phyloP scores from a whole-genome alignment of 805 yeast genomes.

The Cyberlindnera saturnus region DNA sequence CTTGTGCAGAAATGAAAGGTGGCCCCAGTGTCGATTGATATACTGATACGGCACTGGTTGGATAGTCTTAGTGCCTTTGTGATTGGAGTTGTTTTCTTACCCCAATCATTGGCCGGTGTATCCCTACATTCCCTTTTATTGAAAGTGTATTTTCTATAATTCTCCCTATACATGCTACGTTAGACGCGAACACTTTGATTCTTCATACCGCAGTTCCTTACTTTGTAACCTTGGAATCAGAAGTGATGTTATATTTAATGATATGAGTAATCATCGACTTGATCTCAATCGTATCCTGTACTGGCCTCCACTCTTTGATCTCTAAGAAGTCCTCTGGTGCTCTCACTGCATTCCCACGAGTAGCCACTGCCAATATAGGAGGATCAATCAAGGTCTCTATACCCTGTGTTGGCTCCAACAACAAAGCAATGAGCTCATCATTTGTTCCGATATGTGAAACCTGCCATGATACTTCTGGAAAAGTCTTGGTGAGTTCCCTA shows the following conservation, averaged over 20 bases:
- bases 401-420: conserved; percentile 13
- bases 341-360: conserved; percentile 8
- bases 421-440: conserved; percentile 15
- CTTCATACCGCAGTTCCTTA: no score
- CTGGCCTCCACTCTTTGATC: conserved; percentile 14
- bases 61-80: conserved; percentile 27
- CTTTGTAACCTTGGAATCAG: no score
- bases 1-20: conserved; percentile 33
- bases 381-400: conserved; percentile 11
- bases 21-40: not conserved
- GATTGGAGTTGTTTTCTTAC: not conserved
- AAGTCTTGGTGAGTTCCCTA: not conserved
- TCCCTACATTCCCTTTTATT: conserved; percentile 16
- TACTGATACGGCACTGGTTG: conserved; percentile 5
- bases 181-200: no score
- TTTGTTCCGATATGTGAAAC: conserved; percentile 20
- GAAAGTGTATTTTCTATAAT: not conserved
- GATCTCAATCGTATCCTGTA: conserved; percentile 7
- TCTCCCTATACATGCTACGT: no score
- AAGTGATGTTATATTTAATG: conserved; percentile 1
- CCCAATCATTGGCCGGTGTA: conserved; percentile 19
- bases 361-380: conserved; percentile 15
- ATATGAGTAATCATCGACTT: not conserved
- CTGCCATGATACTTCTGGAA: conserved; percentile 18
- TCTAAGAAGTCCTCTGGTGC: conserved; percentile 14